Evolutionary conservation across 495 filamentous ascomycete species (phyloP), one percentile per base, ranked within the genome.

Genomic region (Neurospora cerealis): DNA sequence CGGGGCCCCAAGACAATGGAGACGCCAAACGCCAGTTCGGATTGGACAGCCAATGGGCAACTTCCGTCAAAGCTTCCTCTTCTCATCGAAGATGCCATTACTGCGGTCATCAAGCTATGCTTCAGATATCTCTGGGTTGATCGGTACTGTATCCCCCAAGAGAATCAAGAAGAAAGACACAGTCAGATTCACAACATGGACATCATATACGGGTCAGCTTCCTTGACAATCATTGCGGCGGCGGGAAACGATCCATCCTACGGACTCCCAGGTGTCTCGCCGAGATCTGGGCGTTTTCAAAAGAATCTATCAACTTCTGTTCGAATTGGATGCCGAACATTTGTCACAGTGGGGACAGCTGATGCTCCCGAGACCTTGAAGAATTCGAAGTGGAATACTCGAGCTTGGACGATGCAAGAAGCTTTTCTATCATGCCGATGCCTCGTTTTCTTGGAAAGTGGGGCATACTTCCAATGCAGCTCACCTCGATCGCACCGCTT

Each of bases 401-500:
- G 70, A 4, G 70, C 70, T 2, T 71, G 70, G 70, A 71, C 70
- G 1, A 32, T 71, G 21, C 70, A 71, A 1, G 70, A 71, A 37
- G 32, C 17, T 9, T 19, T 48, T n/a, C 36, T 71, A 1, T 71
- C 70, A 4, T 39, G 70, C 41, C 70, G 70, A 6, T 37, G 13
- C 4, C 38, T 71, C 0, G 70, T 71, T 4, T 73, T 75, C 69
- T 77, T 77, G 0, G 76, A 79, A 2, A 24, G 77, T 0, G 78
- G 81, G 54, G 73, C 79, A 41, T 84, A 82, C 71, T 86, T 80
- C 70, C 78, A 83, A 48, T 85, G 82, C 72, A 48, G 9, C 44
- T 24, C 44, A 13, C 10, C n/a, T 4, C 11, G 10, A 0, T 48
- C 44, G n/a, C n/a, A 24, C 44, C 44, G 44, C 3, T n/a, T 48